These are phyloP conservation scores for Pelargonium myrrhifolium DNA, from an alignment of 441 rosid genomes.

Conservation along the genomic window DNA sequence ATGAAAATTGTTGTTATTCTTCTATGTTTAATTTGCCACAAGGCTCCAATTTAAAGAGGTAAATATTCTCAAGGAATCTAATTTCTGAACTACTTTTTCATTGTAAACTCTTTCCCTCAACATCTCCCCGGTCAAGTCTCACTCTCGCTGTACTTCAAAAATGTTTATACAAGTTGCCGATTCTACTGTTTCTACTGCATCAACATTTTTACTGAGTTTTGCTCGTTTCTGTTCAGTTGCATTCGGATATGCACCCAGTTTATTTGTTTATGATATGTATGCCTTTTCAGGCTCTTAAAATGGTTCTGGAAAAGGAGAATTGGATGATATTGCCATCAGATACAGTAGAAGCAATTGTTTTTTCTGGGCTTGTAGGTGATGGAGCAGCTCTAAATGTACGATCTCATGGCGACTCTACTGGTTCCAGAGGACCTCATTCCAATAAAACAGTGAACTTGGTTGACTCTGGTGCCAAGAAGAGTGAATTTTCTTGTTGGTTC, in stretches of 20 bases:
- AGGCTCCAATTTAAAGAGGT: too few species aligned
- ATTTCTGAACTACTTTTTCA: background rate
- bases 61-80: too few species aligned
- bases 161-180: background rate
- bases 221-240: conserved; percentile 2
- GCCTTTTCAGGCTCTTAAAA: conserved; percentile 75
- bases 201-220: background rate
- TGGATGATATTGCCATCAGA: conserved; percentile 81
- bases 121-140: background rate
- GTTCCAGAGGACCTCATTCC: conserved; percentile 40
- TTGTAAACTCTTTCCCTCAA: background rate
- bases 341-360: conserved; percentile 58
- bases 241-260: background rate
- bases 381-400: conserved; percentile 73
- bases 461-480: conserved; percentile 40
- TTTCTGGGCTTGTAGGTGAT: conserved; percentile 92
- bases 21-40: too few species aligned
- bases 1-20: too few species aligned
- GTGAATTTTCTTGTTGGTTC: conserved; percentile 79
- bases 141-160: too few species aligned
- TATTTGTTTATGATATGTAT: background rate
- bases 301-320: conserved; percentile 95
- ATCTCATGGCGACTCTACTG: conserved; percentile 39
- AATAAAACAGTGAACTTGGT: conserved; percentile 34
- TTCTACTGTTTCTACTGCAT: background rate